phyloP scores from a whole-genome alignment of 352 stramenopile species.

The Blastocystis sp. region DNA sequence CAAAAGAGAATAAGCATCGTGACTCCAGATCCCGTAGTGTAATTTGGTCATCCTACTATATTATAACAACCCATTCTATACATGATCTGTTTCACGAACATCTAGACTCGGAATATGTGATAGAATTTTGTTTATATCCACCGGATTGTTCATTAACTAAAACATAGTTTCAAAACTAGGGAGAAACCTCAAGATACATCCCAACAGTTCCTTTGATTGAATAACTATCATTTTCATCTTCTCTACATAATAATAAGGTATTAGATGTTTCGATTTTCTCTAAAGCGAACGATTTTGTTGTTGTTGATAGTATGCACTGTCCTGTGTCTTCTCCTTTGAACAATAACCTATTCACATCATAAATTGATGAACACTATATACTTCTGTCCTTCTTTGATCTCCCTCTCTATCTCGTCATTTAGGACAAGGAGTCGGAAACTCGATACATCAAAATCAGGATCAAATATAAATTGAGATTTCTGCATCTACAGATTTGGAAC shows the following conservation, averaged over 20 bases:
- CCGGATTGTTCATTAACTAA: conserved; percentile 42
- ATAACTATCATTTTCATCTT: not conserved
- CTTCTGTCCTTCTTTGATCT: not conserved
- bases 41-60: not conserved
- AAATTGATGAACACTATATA: not conserved
- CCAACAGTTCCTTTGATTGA: not conserved
- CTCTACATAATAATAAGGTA: not conserved
- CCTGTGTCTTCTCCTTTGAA: conserved; percentile 32
- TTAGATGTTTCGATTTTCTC: conserved; percentile 59
- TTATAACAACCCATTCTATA: not conserved
- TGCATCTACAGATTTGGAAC: not conserved
- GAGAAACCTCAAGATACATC: not conserved
- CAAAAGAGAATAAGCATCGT: not conserved
- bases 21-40: not conserved
- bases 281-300: not conserved
- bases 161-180: not conserved
- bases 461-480: not conserved
- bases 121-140: conserved; percentile 12
- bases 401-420: not conserved
- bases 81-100: not conserved
- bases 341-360: not conserved
- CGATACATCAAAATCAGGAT: not conserved
- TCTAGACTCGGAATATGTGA: not conserved
- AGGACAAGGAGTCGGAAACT: not conserved
- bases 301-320: conserved; percentile 1